Percentiles rank a stretch among this genome's conserved stretches.
Evolutionary conservation across 441 rosid species (phyloP).

Genomic region (Manihot esculenta): DNA sequence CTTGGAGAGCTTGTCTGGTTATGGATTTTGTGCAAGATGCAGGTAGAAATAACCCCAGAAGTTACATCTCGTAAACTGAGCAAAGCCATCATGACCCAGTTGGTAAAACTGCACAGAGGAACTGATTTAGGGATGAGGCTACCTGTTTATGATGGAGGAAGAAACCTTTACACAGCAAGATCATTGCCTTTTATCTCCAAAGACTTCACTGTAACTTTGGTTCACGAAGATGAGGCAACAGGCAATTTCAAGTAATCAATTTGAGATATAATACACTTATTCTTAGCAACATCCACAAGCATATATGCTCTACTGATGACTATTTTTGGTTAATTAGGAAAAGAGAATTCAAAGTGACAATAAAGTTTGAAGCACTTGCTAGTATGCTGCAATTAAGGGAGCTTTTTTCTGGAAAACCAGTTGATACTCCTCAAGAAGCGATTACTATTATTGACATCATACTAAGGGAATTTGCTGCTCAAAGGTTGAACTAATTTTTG

Average conservation of each 20-base stretch:
- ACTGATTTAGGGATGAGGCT: constrained; percentile 44
- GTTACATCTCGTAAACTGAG: constrained; percentile 35
- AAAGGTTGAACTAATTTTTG: constrained; percentile 27
- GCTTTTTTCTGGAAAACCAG: constrained; percentile 47
- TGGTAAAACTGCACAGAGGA: constrained; percentile 38
- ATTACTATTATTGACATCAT: constrained; percentile 41
- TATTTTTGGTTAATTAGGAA: constrained; percentile 22
- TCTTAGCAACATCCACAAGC: no score
- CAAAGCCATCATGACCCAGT: constrained; percentile 39
- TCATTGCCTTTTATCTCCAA: constrained; percentile 43
- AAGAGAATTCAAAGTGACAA: constrained; percentile 38
- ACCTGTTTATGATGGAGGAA: constrained; percentile 53
- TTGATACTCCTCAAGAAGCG: constrained; percentile 46
- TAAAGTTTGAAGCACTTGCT: constrained; percentile 45
- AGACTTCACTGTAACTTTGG: constrained; percentile 35
- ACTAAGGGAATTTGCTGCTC: constrained; percentile 40
- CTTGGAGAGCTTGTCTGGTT: neutral
- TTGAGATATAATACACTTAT: neutral
- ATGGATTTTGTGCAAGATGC: constrained; percentile 7
- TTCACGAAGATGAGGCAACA: constrained; percentile 34
- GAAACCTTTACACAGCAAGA: constrained; percentile 47
- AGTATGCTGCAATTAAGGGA: constrained; percentile 33
- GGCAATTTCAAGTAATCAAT: constrained; percentile 29
- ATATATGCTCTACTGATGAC: neutral
- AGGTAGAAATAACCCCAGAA: constrained; percentile 47